These are phyloP conservation scores for Euphorbia peplus DNA, from an alignment of 345 rosid species.

Conservation along the genomic window DNA sequence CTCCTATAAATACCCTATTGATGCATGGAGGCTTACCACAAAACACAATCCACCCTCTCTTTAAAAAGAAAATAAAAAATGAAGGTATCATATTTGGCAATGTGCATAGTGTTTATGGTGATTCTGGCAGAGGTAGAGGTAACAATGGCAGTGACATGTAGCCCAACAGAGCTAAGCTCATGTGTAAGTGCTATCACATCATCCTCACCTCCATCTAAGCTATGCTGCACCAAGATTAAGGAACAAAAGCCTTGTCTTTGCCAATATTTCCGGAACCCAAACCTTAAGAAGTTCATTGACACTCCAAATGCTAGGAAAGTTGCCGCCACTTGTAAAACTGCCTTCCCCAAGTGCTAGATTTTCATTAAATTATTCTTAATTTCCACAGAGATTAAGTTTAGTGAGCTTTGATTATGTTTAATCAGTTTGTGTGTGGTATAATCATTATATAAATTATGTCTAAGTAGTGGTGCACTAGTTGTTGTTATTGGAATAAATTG, in stretches of 20 bases:
- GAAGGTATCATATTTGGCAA: conserved; percentile 42
- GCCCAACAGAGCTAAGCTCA: conserved; percentile 70
- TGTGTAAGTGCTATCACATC: conserved; percentile 79
- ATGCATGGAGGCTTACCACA: conserved; percentile 16
- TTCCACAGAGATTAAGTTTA: neutral
- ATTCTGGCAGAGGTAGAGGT: conserved; percentile 39
- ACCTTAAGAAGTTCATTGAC: conserved; percentile 60
- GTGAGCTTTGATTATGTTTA: conserved; percentile 5
- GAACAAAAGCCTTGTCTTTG: conserved; percentile 93
- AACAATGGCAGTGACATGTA: conserved; percentile 69
- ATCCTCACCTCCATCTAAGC: conserved; percentile 54
- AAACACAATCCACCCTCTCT: conserved; percentile 17
- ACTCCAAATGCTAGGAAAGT: conserved; percentile 89
- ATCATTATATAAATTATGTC: neutral
- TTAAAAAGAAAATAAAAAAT: conserved; percentile 12
- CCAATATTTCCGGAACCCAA: conserved; percentile 73
- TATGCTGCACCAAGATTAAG: conserved; percentile 75
- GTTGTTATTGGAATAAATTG: conserved; percentile 19
- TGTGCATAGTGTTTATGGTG: conserved; percentile 42
- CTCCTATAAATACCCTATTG: conserved; percentile 53
- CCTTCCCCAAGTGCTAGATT: conserved; percentile 76
- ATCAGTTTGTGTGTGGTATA: conserved; percentile 13
- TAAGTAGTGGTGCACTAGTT: conserved; percentile 14
- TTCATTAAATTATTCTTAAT: no score
- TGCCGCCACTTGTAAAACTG: conserved; percentile 74